These are phyloP conservation scores for Stipa capillata DNA, from an alignment of 176 grass and related monocot genomes.

Conservation along the genomic window DNA sequence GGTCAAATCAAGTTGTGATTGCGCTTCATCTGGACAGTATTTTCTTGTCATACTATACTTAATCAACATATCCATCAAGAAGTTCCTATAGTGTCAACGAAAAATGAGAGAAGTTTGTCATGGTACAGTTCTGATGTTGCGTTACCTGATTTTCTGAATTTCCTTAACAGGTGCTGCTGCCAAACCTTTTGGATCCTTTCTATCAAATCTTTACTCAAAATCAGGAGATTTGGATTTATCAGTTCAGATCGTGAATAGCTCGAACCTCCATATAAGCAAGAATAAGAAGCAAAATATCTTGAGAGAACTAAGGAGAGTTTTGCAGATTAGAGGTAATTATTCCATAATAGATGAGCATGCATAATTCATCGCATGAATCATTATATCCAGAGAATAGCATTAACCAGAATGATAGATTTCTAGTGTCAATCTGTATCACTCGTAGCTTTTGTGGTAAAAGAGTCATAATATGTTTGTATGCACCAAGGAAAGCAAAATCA, in stretches of 20 bases:
- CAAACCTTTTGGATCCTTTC: constrained; percentile 84
- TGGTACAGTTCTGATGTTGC: background rate
- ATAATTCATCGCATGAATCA: background rate
- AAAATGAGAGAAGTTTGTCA: background rate
- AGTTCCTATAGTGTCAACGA: background rate
- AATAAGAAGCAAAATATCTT: constrained; percentile 47
- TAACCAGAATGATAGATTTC: background rate
- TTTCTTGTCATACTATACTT: background rate
- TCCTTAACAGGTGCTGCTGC: constrained; percentile 44
- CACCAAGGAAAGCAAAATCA: background rate
- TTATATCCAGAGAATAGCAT: constrained; percentile 1
- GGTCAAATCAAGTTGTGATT: too few species aligned
- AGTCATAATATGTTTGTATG: background rate
- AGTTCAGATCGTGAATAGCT: constrained; percentile 16
- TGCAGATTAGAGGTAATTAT: constrained; percentile 49
- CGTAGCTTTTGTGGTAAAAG: background rate
- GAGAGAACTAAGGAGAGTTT: constrained; percentile 38
- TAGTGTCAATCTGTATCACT: background rate
- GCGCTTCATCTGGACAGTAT: too few species aligned
- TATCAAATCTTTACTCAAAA: constrained; percentile 82
- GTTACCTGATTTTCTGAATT: constrained; percentile 18
- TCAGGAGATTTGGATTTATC: constrained; percentile 92
- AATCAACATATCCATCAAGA: background rate
- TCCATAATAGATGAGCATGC: background rate
- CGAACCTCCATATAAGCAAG: constrained; percentile 4